Conservation (phyloP, 495 filamentous ascomycete species). For the Hyaloscypha finlandica region DNA sequence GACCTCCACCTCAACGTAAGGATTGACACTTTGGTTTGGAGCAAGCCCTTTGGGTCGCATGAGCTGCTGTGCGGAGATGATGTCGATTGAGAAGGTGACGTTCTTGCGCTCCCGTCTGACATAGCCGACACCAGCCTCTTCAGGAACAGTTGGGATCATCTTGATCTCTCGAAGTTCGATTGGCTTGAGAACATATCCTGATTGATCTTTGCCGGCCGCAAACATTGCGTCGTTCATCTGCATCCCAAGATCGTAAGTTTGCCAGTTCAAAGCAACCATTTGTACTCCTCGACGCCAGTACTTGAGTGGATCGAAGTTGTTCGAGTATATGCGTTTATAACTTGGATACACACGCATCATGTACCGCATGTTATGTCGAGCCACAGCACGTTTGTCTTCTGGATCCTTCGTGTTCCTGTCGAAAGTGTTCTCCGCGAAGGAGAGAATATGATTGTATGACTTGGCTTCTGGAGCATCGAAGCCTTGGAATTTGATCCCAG, state of each 20-base stretch:
- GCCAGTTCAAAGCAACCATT: constrained; percentile 83
- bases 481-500: constrained; percentile 76
- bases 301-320: constrained; percentile 88
- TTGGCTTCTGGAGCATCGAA: constrained; percentile 77
- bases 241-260: constrained; percentile 93
- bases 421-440: constrained; percentile 85
- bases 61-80: constrained; percentile 93
- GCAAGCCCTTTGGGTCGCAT: constrained; percentile 74
- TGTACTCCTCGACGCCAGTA: constrained; percentile 95
- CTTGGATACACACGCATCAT: constrained; percentile 94
- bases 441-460: constrained; percentile 89
- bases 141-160: constrained; percentile 40
- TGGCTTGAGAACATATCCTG: constrained; percentile 93
- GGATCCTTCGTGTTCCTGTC: constrained; percentile 70
- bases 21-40: constrained; percentile 75
- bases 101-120: constrained; percentile 70
- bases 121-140: constrained; percentile 46
- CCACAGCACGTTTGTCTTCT: constrained; percentile 71
- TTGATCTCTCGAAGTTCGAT: constrained; percentile 70
- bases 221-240: constrained; percentile 99
- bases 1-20: constrained; percentile 93
- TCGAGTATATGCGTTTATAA: constrained; percentile 73
- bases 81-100: constrained; percentile 79
- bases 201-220: constrained; percentile 81
- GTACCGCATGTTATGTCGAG: constrained; percentile 86